Evolutionary conservation across 1,284 basidiomycete species (phyloP), one percentile per base, ranked within the genome.

Genomic region (Ustilago esculenta): DNA sequence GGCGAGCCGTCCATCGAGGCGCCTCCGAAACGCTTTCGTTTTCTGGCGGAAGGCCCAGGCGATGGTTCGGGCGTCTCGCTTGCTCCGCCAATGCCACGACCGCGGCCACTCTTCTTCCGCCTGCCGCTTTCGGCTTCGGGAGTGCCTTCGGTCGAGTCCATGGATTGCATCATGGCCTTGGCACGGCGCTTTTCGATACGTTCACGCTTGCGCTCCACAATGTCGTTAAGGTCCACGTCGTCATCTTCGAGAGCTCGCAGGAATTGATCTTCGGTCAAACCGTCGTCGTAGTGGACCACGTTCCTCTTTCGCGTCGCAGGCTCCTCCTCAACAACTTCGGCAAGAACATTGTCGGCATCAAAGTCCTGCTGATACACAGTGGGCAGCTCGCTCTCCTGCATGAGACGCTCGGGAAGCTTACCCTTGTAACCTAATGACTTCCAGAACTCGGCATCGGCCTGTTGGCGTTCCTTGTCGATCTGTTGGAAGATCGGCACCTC

Each of bases 251-350:
- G 83, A 30, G 92, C 92, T n/a, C 78, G 72, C 40, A 82, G 46
- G 68, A 81, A 98, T 75, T 95, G 90, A 80, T 97, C 94, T 77
- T 98, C 94, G 50, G 89, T 90, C 47, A 98, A 85, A 17, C 94
- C 94, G 80, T 98, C 95, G 67, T 92, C 94, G 82, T 98, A 98
- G 80, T 89, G 90, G 53, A 98, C 92, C 27, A 90, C 87, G 56
- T 88, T 88, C 56, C 95, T 87, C 79, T 92, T 90, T 36, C 94
- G 92, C 63, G 92, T 88, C 41, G 92, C 91, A 76, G 92, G 90
- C 39, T 82, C 77, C 52, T 82, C 75, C 21, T 88, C 74, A 1
- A 88, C 84, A 32, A 60, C 61, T 20, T 73, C 78, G 20, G 55
- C 56, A 35, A 64, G 33, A 3, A 72, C 52, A 20, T 68, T 68